Evolutionary conservation across 148 eudicot genomes (phyloP).

Genomic region (Nyssa sinensis): DNA sequence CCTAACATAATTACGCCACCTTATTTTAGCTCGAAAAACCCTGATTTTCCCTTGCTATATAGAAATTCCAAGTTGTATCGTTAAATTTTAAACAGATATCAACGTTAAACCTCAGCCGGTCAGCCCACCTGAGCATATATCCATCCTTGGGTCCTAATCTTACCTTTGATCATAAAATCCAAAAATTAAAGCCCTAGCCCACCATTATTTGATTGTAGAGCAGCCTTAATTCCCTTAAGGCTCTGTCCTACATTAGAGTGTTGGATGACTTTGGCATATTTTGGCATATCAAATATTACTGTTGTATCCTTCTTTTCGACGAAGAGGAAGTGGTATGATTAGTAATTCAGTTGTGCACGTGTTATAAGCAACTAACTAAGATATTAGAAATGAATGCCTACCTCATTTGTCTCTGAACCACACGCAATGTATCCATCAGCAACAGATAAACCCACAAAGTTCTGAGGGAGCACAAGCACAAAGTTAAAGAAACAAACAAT

Average conservation of each 20-base stretch:
- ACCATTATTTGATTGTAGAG: background rate
- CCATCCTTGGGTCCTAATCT: background rate
- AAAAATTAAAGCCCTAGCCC: background rate
- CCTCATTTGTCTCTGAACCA: conserved; percentile 97
- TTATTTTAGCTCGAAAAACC: too few relatives aligned
- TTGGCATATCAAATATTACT: background rate
- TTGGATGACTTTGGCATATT: background rate
- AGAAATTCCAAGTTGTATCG: background rate
- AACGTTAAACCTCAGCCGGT: background rate
- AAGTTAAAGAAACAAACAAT: conserved; percentile 14
- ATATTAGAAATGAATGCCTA: conserved; percentile 12
- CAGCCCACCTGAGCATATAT: background rate
- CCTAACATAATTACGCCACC: background rate
- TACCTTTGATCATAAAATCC: background rate
- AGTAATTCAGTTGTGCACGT: background rate
- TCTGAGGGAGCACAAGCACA: conserved; percentile 46
- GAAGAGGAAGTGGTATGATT: background rate
- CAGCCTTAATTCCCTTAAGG: background rate
- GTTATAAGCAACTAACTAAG: background rate
- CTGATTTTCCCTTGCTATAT: background rate
- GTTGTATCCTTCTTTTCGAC: background rate
- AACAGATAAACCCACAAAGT: conserved; percentile 89
- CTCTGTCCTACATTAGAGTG: background rate
- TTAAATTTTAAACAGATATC: background rate
- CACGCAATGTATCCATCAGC: conserved; percentile 85